Percentiles rank a stretch among this genome's conserved stretches.
phyloP scores from a whole-genome alignment of 257 asterid genomes.

The Nicotiana noctiflora region DNA sequence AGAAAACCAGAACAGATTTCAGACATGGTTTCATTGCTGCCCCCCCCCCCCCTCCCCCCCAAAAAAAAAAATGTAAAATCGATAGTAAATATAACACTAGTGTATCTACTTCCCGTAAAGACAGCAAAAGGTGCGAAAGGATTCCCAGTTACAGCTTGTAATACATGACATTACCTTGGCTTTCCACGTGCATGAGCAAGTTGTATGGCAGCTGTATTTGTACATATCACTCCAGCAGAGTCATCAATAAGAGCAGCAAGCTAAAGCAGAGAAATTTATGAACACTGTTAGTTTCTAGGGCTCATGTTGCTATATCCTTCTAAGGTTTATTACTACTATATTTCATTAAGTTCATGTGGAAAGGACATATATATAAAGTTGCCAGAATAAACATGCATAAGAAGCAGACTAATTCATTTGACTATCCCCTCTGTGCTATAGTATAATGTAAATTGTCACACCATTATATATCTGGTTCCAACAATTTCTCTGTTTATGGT shows the following conservation, averaged over 20 bases:
- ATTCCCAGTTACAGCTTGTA: not conserved
- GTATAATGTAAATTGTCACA: not conserved
- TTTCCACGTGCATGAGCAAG: constrained; percentile 71
- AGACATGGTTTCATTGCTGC: not conserved
- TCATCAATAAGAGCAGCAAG: constrained; percentile 80
- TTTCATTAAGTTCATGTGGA: not conserved
- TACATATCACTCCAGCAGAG: constrained; percentile 74
- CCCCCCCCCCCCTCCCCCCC: no score
- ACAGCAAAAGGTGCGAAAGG: not conserved
- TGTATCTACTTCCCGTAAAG: not conserved
- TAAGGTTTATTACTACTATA: not conserved
- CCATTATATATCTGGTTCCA: not conserved
- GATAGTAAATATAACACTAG: not conserved
- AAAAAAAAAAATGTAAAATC: no score
- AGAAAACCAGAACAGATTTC: not conserved
- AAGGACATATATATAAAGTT: not conserved
- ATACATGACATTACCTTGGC: constrained; percentile 55
- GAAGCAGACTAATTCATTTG: not conserved
- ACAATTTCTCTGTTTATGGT: not conserved
- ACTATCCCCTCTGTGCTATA: not conserved
- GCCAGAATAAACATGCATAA: not conserved
- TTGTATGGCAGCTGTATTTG: constrained; percentile 81
- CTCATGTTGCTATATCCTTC: not conserved
- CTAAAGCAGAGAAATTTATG: constrained; percentile 25
- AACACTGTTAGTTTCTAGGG: not conserved